Evolutionary conservation across 2,329 filamentous ascomycete genomes (phyloP), one percentile per base, ranked within the genome.

Genomic region (Stromatinia cepivora): DNA sequence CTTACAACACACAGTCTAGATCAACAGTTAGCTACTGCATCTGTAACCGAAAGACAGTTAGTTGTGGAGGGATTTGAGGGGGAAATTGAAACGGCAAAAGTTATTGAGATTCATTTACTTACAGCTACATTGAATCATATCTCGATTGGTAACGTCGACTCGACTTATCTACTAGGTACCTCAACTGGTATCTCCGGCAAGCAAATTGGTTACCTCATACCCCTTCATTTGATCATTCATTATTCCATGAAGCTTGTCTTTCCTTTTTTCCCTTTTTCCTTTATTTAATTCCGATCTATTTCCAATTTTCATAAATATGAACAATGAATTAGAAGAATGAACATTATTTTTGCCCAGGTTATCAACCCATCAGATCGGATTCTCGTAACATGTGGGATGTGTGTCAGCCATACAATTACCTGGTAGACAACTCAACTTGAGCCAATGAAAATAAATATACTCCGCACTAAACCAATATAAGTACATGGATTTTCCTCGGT

Each of bases 321-420:
- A 42, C 13, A 42, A 42, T 42, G 25, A 28, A 28, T 15, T 25
- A 25, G 28, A 34, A 34, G 11, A 54, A 22, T 11, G 6, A 20
- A 34, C 13, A 56, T 11, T 11, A 20, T 1, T 4, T 34, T 20
- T 22, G 53, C 31, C 53, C 9, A 20, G 45, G 22, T 22, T 57
- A 20, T 36, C 11, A 13, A 57, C 31, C 11, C 34, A 57, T 48
- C 28, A n/a, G 5, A 36, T 46, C n/a, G 28, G 42, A 62, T 36
- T 25, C 6, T 34, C 11, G 22, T 34, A 36, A 31, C 58, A n/a
- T 48, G 15, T 42, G 31, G 31, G 4, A 7, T 8, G 31, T 57
- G 58, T 62, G 58, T 46, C 42, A 48, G 42, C 28, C 42, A 46
- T 62, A 48, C 4, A 58, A 58, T 58, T 39, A 25, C 34, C 15